Base-by-base conservation (phyloP, 805 yeast species). In the Lipomyces kockii region DNA sequence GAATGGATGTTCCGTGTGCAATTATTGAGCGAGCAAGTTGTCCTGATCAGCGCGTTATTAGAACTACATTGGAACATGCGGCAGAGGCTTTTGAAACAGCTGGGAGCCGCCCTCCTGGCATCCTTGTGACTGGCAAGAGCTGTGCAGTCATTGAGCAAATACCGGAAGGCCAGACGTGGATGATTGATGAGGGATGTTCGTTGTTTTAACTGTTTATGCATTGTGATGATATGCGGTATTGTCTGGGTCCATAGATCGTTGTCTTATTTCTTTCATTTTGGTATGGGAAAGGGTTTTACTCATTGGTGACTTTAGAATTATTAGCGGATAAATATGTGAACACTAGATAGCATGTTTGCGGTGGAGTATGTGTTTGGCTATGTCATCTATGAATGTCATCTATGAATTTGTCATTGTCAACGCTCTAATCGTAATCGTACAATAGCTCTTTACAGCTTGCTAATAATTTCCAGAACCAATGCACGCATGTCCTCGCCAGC, bases 61-160 rank as follows among this genome's bases (percentile, higher is more conserved):
- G 97, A 70, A 90, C 97, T 0, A 84, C 86, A 0, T 79, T 94
- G 56, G 82, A 82, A 61, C 79, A 89, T 69, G 86, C 92, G 0
- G 89, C 89, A 0, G 87, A 83, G 55, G 96, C 95, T 0, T 85
- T 92, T 1, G 89, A 89, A 69, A 85, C 85, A 35, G 84, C 86
- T 56, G 98, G 97, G 0, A 88, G 95, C 12, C 82, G 97, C 70
- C 98, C 98, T 0, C 98, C 98, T 0, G 98, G 98, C 0, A 80
- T 94, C 63, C 81, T 94, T 54, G 89, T 94, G 2, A 85, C 91
- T 0, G 98, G 98, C 0, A 82, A 84, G 69, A 89, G 94, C 0
- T 93, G 97, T 72, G 83, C 83, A 11, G 88, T 87, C 0, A 76
- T 87, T 20, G 73, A 74, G 37, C 69, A 73, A 37, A 54, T 73